A percentile compares a stretch with the other conserved stretches of the same genome.
phyloP scores from a whole-genome alignment of 2,329 filamentous ascomycete species.

The Pseudogymnoascus sp. region DNA sequence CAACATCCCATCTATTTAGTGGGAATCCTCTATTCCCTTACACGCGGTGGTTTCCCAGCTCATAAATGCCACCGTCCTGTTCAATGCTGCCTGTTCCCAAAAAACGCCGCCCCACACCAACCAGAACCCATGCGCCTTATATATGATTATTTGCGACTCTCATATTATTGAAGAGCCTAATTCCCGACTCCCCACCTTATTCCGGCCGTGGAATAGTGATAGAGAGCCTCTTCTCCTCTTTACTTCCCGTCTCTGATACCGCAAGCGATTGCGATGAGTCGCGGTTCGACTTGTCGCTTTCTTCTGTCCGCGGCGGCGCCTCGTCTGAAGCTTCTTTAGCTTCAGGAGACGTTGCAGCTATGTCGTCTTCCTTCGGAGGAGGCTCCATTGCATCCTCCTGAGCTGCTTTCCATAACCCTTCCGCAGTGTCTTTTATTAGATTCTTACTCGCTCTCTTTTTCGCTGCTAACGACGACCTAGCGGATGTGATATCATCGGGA shows the following conservation, averaged over 20 bases:
- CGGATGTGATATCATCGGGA: constrained; percentile 11
- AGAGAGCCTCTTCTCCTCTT: constrained; percentile 30
- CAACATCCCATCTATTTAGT: background rate
- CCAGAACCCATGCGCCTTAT: background rate
- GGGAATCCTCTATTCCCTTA: background rate
- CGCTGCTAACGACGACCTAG: background rate
- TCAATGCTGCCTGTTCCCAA: background rate
- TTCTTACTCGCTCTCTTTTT: constrained; percentile 5
- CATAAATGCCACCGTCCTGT: background rate
- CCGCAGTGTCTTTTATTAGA: constrained; percentile 12
- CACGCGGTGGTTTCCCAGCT: background rate
- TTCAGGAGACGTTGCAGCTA: background rate
- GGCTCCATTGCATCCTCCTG: constrained; percentile 16
- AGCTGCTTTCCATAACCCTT: constrained; percentile 14
- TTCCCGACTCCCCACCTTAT: background rate
- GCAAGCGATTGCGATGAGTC: constrained; percentile 19
- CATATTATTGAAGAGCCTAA: background rate
- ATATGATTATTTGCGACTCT: background rate
- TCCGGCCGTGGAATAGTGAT: constrained; percentile 31
- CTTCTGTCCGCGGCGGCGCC: constrained; percentile 1
- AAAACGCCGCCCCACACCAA: background rate
- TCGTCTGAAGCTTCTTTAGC: background rate
- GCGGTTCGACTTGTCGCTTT: constrained; percentile 20
- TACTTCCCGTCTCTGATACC: constrained; percentile 22
- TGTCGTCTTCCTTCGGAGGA: background rate